Evolutionary conservation across 495 filamentous ascomycete genomes (phyloP).

Genomic region (Cudoniella acicularis): DNA sequence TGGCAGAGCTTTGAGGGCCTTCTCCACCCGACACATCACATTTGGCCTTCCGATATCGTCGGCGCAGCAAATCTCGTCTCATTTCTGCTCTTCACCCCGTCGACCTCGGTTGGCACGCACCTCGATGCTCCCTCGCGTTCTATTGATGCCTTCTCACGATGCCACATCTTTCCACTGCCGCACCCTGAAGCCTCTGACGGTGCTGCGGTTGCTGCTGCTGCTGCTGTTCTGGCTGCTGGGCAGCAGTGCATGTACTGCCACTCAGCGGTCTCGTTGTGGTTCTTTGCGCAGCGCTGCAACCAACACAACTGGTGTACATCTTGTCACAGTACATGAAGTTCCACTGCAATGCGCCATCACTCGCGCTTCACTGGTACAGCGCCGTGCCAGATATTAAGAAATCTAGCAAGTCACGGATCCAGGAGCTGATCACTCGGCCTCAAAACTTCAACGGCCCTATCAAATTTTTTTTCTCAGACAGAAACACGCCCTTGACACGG

Average conservation of each 20-base stretch:
- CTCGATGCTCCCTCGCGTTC: background rate
- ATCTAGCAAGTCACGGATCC: background rate
- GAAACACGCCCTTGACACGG: constrained; percentile 1
- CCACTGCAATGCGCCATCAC: background rate
- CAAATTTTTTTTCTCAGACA: background rate
- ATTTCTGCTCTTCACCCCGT: background rate
- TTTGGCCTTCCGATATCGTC: constrained; percentile 16
- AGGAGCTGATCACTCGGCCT: background rate
- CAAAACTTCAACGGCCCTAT: background rate
- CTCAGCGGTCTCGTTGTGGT: background rate
- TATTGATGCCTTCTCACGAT: constrained; percentile 13
- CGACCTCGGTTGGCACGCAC: background rate
- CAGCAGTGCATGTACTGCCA: constrained; percentile 8
- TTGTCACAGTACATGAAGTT: background rate
- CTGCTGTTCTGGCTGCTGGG: no score
- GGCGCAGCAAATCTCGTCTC: background rate
- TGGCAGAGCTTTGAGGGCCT: no score
- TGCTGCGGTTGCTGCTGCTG: background rate
- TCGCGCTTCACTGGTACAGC: background rate
- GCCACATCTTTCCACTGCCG: constrained; percentile 22
- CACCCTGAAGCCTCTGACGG: background rate
- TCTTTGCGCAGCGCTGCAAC: background rate
- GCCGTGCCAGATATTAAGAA: background rate
- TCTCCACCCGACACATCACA: constrained; percentile 13
- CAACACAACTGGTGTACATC: background rate